phyloP scores from a whole-genome alignment of 352 stramenopile genomes.

The Phytophthora palmivora region DNA sequence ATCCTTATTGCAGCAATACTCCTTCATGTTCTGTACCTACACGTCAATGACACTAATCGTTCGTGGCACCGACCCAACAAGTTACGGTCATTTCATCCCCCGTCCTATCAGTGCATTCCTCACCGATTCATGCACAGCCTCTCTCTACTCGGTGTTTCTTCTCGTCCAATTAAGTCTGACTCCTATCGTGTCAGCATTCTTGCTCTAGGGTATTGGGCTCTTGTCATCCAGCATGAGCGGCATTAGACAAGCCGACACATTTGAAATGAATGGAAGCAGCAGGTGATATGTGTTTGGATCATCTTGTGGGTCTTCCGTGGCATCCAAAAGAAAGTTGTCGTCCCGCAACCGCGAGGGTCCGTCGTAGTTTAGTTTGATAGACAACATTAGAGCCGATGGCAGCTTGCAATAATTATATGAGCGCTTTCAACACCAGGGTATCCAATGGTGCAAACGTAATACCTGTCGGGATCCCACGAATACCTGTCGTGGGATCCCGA shows the following conservation, averaged over 20 bases:
- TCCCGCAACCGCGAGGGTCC: constrained; percentile 22
- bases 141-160: constrained; percentile 46
- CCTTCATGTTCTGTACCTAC: constrained; percentile 42
- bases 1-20: constrained; percentile 31
- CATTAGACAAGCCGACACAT: constrained; percentile 12
- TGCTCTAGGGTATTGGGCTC: constrained; percentile 39
- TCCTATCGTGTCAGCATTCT: constrained; percentile 38
- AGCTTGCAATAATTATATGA: too few species aligned
- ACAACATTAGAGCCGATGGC: background rate
- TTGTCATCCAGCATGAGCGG: constrained; percentile 41
- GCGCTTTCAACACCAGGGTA: too few species aligned
- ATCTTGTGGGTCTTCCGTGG: constrained; percentile 39
- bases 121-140: constrained; percentile 41
- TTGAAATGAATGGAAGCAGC: constrained; percentile 31
- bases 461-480: too few species aligned
- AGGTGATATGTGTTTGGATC: constrained; percentile 34
- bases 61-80: constrained; percentile 36
- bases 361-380: constrained; percentile 10
- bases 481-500: constrained; percentile 14
- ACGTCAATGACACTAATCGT: constrained; percentile 40
- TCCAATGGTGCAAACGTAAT: too few species aligned
- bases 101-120: constrained; percentile 31
- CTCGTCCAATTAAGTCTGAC: constrained; percentile 38
- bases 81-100: constrained; percentile 41
- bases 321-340: constrained; percentile 38